phyloP scores from a whole-genome alignment of 1,284 basidiomycete species.

The Earliella scabrosa region DNA sequence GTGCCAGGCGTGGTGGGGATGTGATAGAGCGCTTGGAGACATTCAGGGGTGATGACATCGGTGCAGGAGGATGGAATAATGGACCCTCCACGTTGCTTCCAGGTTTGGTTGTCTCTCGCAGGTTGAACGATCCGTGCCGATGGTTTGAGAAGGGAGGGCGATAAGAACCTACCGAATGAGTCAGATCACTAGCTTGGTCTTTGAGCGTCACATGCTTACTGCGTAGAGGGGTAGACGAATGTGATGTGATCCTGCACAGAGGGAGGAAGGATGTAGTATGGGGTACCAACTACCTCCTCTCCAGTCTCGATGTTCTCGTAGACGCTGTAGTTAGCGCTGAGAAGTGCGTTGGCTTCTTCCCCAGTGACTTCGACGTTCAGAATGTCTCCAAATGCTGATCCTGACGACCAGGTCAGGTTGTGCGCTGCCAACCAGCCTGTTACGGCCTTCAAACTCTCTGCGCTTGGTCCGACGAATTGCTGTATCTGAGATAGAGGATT shows the following conservation, averaged over 20 bases:
- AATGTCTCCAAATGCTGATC: conserved; percentile 31
- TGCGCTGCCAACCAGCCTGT: conserved; percentile 39
- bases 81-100: neutral
- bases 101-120: neutral
- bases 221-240: conserved; percentile 42
- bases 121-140: neutral
- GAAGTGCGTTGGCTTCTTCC: conserved; percentile 39
- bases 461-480: conserved; percentile 36
- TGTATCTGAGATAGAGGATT: conserved; percentile 17
- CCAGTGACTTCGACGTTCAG: conserved; percentile 22
- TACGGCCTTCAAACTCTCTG: conserved; percentile 38
- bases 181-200: too few relatives aligned
- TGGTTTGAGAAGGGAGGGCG: neutral
- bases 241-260: conserved; percentile 38
- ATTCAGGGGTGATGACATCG: conserved; percentile 50
- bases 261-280: conserved; percentile 42
- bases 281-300: conserved; percentile 35
- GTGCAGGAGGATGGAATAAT: conserved; percentile 17
- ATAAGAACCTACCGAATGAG: neutral
- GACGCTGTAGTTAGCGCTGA: conserved; percentile 39
- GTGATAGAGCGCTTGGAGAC: conserved; percentile 57
- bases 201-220: conserved; percentile 13
- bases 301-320: conserved; percentile 39
- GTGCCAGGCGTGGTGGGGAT: conserved; percentile 47
- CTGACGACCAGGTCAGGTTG: conserved; percentile 31